A percentile compares a stretch with the other conserved stretches of the same genome.
These are phyloP conservation scores for Cyberlindnera sargentensis DNA, from an alignment of 805 yeast genomes.

Conservation along the genomic window DNA sequence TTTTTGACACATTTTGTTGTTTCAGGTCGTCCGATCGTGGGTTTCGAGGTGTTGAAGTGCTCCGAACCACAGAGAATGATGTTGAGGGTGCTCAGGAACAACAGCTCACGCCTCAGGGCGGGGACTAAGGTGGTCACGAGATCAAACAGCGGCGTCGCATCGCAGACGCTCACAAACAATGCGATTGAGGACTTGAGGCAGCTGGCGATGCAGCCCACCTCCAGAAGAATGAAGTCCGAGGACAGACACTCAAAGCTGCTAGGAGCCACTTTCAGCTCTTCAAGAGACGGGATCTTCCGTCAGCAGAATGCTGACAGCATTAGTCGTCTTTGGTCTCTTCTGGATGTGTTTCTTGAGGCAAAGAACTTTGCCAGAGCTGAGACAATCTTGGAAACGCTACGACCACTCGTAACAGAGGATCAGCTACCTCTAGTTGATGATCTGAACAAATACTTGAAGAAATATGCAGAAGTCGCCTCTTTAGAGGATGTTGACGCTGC, in stretches of 20 bases:
- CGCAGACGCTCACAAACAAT: background rate
- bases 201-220: background rate
- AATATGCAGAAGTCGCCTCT: slow-evolving; percentile 29
- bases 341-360: slow-evolving; percentile 71
- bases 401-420: slow-evolving; percentile 36
- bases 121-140: background rate
- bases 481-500: slow-evolving; percentile 38
- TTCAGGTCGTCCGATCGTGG: too few species aligned
- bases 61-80: background rate
- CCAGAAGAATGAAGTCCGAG: background rate
- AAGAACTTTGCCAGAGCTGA: slow-evolving; percentile 65
- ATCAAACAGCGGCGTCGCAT: background rate
- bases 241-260: slow-evolving; percentile 5
- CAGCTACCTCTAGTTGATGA: slow-evolving; percentile 52
- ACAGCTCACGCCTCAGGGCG: background rate
- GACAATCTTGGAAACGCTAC: slow-evolving; percentile 54
- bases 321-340: slow-evolving; percentile 64
- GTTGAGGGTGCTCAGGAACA: slow-evolving; percentile 4
- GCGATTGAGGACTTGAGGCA: slow-evolving; percentile 14
- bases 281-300: slow-evolving; percentile 17
- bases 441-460: slow-evolving; percentile 54
- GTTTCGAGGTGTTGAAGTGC: too few species aligned
- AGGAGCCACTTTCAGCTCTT: slow-evolving; percentile 15
- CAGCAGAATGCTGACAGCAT: slow-evolving; percentile 42
- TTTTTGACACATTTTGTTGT: background rate